Evolutionary conservation across 495 filamentous ascomycete genomes (phyloP).

Genomic region (Ramalina intermedia): DNA sequence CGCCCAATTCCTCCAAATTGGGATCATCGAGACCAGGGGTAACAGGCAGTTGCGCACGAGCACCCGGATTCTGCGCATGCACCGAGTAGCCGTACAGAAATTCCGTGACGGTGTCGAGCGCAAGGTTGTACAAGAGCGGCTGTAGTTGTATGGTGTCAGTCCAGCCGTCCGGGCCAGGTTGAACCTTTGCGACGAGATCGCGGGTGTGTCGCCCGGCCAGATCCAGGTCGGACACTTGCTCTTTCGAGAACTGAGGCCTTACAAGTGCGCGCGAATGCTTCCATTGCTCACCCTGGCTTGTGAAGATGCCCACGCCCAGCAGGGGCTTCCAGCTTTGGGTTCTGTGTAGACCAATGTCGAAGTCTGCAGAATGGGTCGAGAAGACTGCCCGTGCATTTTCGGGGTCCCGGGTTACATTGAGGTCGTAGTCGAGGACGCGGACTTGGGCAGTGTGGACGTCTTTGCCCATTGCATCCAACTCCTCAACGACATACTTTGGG

Average conservation of each 20-base stretch:
- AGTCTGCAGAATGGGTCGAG: slow-evolving; percentile 55
- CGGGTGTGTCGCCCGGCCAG: slow-evolving; percentile 66
- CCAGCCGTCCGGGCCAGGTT: slow-evolving; percentile 30
- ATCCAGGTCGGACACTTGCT: slow-evolving; percentile 66
- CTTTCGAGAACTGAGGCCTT: slow-evolving; percentile 69
- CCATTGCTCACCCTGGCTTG: slow-evolving; percentile 62
- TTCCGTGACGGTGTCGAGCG: slow-evolving; percentile 70
- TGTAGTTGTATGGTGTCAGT: slow-evolving; percentile 25
- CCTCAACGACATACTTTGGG: slow-evolving; percentile 7
- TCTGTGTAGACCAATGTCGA: slow-evolving; percentile 57
- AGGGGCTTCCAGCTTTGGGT: slow-evolving; percentile 58
- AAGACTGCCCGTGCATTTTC: slow-evolving; percentile 62
- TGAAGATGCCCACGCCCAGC: slow-evolving; percentile 67
- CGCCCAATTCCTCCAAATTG: slow-evolving; percentile 43
- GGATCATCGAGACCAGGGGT: slow-evolving; percentile 56
- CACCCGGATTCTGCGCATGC: slow-evolving; percentile 7
- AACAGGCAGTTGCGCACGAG: slow-evolving; percentile 1
- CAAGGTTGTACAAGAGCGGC: slow-evolving; percentile 38
- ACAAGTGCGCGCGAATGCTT: slow-evolving; percentile 61
- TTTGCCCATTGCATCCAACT: slow-evolving; percentile 4
- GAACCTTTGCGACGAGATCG: slow-evolving; percentile 45
- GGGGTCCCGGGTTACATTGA: slow-evolving; percentile 32
- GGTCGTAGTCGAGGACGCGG: slow-evolving; percentile 3
- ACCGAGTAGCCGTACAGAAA: slow-evolving; percentile 38
- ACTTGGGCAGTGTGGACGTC: slow-evolving; percentile 4